Base-by-base conservation (phyloP, 495 filamentous ascomycete species). In the Hyaloscypha bicolor region DNA sequence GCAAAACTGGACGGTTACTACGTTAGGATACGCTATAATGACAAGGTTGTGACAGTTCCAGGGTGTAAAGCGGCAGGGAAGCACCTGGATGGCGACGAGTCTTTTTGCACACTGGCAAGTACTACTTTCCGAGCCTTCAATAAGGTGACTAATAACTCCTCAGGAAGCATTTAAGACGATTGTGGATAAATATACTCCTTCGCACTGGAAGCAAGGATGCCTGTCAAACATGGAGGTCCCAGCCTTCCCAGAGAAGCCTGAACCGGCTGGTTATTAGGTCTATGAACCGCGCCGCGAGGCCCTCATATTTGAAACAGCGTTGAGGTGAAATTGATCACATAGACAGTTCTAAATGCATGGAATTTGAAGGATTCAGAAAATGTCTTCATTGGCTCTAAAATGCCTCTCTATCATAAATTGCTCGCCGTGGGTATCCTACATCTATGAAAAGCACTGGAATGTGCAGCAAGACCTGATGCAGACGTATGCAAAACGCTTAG, bases 1-100 rank as follows among this genome's bases (percentile, higher is more conserved):
- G 68, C 76, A 55, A 87, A 78, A 71, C 76, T 90, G 30, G 84
- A 85, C 63, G 88, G 81, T 2, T 92, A 97, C 79, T 99, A 91
- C 79, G 94, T 99, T n/a, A 87, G 95, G n/a, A 76, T 99, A 63
- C 85, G 93, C 62, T 98, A 95, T 77, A 98, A 99, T 70, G 94
- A 98, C 75, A 80, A 83, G 51, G 86, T 91, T 0, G 84, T 97
- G 71, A 83, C 81, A 11, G 85, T 98, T 60, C 94, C 93, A 6
- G 93, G 93, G 32, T 99, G 95, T 74, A 87, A 83, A 66, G 78
- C 81, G 39, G 75, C 83, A 1, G 91, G 92, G 33, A 97, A 93
- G 51, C 95, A 99, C 78, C 82, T 96, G 6, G 86, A 93, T 32
- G 93, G 93, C 3, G 91, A 99, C 74, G 90, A 93, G 69, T 91